A percentile compares a stretch with the other conserved stretches of the same genome.
These are phyloP conservation scores for Gymnopilus dilepis DNA, from an alignment of 768 basidiomycete species.

Conservation along the genomic window DNA sequence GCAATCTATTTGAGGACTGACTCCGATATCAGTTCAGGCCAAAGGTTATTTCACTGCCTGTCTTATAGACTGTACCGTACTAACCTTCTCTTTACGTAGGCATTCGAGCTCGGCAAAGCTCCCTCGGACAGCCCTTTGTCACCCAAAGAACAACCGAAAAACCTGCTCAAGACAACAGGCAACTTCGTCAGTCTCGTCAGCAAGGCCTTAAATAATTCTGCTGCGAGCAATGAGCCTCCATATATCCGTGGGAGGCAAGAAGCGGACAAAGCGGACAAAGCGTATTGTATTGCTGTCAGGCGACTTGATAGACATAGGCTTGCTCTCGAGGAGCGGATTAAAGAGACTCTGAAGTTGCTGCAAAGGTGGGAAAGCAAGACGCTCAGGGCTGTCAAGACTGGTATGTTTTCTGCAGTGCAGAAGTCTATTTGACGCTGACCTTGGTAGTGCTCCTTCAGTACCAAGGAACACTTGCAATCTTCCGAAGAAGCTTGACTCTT, in stretches of 20 bases:
- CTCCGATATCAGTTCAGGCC: slow-evolving; percentile 85
- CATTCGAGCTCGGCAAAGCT: slow-evolving; percentile 59
- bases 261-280: slow-evolving; percentile 79
- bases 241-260: slow-evolving; percentile 76
- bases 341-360: slow-evolving; percentile 78
- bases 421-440: neutral
- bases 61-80: neutral
- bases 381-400: slow-evolving; percentile 83
- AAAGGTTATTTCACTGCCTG: slow-evolving; percentile 66
- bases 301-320: slow-evolving; percentile 86
- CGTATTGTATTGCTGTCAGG: slow-evolving; percentile 81
- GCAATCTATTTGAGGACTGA: slow-evolving; percentile 82
- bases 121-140: slow-evolving; percentile 27
- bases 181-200: slow-evolving; percentile 73
- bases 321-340: slow-evolving; percentile 83
- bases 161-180: slow-evolving; percentile 69
- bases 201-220: slow-evolving; percentile 65
- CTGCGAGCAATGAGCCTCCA: slow-evolving; percentile 62
- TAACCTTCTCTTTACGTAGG: slow-evolving; percentile 43
- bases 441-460: slow-evolving; percentile 79
- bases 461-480: slow-evolving; percentile 77
- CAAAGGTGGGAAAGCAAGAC: slow-evolving; percentile 89
- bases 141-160: slow-evolving; percentile 46
- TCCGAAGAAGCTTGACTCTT: slow-evolving; percentile 67
- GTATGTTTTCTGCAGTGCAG: slow-evolving; percentile 36